Evolutionary conservation across 108 stramenopile species (phyloP).

Genomic region (Parietichytrium sp.): DNA sequence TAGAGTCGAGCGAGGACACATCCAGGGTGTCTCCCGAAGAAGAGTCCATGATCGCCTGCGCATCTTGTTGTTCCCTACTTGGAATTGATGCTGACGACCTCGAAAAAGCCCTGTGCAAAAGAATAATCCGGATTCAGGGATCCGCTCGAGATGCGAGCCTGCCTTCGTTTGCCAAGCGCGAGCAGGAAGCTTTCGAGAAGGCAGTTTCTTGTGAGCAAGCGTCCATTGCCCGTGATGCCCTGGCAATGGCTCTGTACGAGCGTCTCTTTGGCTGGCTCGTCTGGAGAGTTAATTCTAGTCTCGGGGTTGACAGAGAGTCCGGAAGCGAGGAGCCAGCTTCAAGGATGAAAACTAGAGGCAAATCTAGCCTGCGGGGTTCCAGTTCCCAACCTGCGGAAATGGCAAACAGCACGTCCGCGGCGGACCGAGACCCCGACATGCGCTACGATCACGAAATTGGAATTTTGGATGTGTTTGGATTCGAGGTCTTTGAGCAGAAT

Average conservation of each 20-base stretch:
- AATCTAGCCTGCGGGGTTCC: no score
- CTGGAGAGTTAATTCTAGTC: slow-evolving; percentile 40
- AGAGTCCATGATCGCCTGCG: neutral
- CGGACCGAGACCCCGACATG: neutral
- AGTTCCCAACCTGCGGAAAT: no score
- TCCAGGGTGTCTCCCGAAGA: neutral
- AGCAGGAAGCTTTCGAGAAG: slow-evolving; percentile 19
- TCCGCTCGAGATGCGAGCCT: neutral
- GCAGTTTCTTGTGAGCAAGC: slow-evolving; percentile 36
- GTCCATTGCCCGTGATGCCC: slow-evolving; percentile 26
- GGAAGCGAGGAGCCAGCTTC: no score
- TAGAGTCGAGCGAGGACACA: neutral
- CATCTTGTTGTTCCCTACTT: neutral
- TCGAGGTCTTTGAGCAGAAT: slow-evolving; percentile 49
- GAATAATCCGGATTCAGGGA: slow-evolving; percentile 13
- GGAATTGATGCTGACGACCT: neutral
- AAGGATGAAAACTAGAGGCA: no score
- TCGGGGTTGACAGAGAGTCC: no score
- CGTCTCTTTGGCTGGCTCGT: slow-evolving; percentile 54
- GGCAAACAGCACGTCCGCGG: no score
- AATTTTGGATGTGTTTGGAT: slow-evolving; percentile 56
- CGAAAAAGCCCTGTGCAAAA: slow-evolving; percentile 3
- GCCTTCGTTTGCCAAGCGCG: neutral
- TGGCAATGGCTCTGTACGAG: slow-evolving; percentile 50
- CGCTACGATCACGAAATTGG: slow-evolving; percentile 40